Evolutionary conservation across 306 rosid species (phyloP), one percentile per base, ranked within the genome.

Genomic region (Canavalia ensiformis): DNA sequence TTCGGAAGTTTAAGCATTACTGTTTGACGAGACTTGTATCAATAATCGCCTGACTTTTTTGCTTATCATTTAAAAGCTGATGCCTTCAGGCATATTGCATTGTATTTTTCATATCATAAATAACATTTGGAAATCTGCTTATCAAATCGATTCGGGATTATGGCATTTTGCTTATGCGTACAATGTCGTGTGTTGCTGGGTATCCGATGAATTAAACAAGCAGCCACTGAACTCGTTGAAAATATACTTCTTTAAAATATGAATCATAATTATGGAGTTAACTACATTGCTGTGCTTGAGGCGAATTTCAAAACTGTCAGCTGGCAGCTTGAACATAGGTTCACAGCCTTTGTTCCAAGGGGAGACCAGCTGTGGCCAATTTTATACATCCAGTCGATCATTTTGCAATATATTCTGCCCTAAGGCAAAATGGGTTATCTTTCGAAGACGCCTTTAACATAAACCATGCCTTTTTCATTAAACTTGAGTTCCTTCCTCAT

Each of bases 391-490:
- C 49, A 57, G 10, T 37, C 1, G 28, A 77, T 59, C 57, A 59
- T 52, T 28, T 76, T 18, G 46, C 63, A 34, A 49, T 34, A 41
- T 47, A 74, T 30, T 56, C 11, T 75, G 69, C 69, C 29, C 5
- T 58, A 11, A 33, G 28, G 0, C 29, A 25, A 59, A 52, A 34
- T 44, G 39, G 8, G 47, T 85, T 41, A 85, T 86, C 82, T 84
- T 82, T 92, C 91, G 6, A 86, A 87, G 30, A 90, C 69, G n/a
- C 94, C 97, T 75, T 90, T 92, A 35, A 90, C 96, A 66, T 89
- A 94, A 34, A 89, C 98, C 96, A 92, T 89, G 30, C 97, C 98
- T 34, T 94, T 94, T 72, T 92, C 94, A 47, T 90, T 92, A 10
- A 89, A 84, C 77, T 82, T 83, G 54, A 94, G 95, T 54, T 94